Percentiles rank a stretch among this genome's conserved stretches.
These are phyloP conservation scores for Bruguiera parviflora DNA, from an alignment of 345 rosid genomes.

Conservation along the genomic window DNA sequence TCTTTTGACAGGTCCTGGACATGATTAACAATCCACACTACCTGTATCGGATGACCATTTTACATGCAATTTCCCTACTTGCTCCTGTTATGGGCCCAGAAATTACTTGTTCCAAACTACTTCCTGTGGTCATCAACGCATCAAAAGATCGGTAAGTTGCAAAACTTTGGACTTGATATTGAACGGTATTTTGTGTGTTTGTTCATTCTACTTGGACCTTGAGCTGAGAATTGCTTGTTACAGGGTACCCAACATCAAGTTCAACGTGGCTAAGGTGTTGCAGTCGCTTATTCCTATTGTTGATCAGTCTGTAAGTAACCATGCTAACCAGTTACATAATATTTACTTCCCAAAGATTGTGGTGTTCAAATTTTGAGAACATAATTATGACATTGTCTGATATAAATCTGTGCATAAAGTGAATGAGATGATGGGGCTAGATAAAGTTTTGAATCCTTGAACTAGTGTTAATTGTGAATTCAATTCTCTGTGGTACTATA, in stretches of 20 bases:
- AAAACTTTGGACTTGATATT: background rate
- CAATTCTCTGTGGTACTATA: background rate
- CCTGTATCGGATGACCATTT: slow-evolving; percentile 83
- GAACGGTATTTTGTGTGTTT: background rate
- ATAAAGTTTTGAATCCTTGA: background rate
- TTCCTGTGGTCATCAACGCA: slow-evolving; percentile 64
- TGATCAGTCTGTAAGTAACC: slow-evolving; percentile 66
- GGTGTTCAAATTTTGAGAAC: background rate
- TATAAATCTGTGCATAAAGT: background rate
- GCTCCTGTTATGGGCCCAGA: slow-evolving; percentile 91
- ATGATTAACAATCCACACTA: slow-evolving; percentile 74
- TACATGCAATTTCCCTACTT: slow-evolving; percentile 70
- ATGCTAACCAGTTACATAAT: background rate
- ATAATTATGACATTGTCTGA: background rate
- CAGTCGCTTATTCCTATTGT: slow-evolving; percentile 86
- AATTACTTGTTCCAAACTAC: slow-evolving; percentile 75
- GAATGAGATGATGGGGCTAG: too few relatives aligned
- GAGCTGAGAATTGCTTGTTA: slow-evolving; percentile 11
- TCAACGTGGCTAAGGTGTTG: slow-evolving; percentile 91
- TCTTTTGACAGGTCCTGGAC: slow-evolving; percentile 60
- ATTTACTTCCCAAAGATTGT: background rate
- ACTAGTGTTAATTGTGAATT: background rate
- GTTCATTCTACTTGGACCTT: background rate
- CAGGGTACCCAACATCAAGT: slow-evolving; percentile 97
- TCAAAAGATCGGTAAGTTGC: slow-evolving; percentile 82